Percentiles rank a stretch among this genome's conserved stretches.
Evolutionary conservation across 2,329 filamentous ascomycete species (phyloP).

Genomic region (Xylariales sp.): DNA sequence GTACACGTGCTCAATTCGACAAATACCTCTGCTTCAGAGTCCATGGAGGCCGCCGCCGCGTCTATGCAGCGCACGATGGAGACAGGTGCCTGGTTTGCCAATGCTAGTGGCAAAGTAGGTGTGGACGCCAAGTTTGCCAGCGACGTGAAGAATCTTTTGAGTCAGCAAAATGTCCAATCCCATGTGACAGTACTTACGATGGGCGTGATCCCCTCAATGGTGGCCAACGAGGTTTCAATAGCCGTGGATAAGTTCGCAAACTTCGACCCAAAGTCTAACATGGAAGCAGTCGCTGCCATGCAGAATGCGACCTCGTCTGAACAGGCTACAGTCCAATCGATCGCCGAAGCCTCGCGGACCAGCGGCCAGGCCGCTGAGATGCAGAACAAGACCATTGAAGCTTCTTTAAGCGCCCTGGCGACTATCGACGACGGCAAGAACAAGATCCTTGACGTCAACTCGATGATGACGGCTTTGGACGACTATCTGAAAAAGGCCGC

Average conservation of each 20-base stretch:
- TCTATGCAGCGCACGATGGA: constrained; percentile 9
- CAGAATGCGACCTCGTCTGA: constrained; percentile 10
- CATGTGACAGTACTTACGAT: constrained; percentile 12
- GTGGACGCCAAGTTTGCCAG: constrained; percentile 9
- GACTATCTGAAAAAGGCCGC: constrained; percentile 16
- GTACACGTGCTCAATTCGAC: constrained; percentile 13
- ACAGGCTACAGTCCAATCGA: constrained; percentile 9
- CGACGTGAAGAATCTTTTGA: constrained; percentile 12
- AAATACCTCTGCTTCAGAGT: constrained; percentile 6
- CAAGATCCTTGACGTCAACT: constrained; percentile 16
- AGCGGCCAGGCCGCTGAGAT: constrained; percentile 10
- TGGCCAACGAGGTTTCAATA: constrained; percentile 12
- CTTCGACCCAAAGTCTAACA: constrained; percentile 10
- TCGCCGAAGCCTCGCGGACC: constrained; percentile 11
- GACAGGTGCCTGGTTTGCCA: no score
- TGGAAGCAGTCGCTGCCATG: constrained; percentile 10
- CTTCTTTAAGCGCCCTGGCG: constrained; percentile 9
- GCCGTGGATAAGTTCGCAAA: constrained; percentile 12
- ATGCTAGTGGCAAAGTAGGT: no score
- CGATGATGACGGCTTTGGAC: constrained; percentile 16
- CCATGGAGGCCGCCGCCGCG: constrained; percentile 7
- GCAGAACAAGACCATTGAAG: constrained; percentile 10
- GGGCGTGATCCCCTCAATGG: constrained; percentile 14
- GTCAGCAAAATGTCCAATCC: constrained; percentile 10
- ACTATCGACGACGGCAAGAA: constrained; percentile 14